A percentile compares a stretch with the other conserved stretches of the same genome.
These are phyloP conservation scores for Fusarium pseudoanthophilum DNA, from an alignment of 2,329 filamentous ascomycete species.

Conservation along the genomic window DNA sequence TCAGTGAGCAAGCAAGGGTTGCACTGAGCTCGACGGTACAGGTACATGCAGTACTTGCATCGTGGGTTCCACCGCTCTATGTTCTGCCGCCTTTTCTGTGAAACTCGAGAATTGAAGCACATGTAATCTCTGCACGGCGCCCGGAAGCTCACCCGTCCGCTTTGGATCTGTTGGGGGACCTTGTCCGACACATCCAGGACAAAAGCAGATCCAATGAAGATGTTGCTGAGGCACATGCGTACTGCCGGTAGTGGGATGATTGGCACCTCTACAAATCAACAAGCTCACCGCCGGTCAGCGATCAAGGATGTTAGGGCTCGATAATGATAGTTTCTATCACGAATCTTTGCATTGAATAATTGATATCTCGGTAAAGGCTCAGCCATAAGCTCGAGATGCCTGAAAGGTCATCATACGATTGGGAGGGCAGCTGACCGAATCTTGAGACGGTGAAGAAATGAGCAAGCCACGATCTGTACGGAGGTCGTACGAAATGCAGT, in stretches of 20 bases:
- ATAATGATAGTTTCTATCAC: not conserved
- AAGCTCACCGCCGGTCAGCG: constrained; percentile 40
- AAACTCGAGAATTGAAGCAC: constrained; percentile 18
- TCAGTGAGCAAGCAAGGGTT: constrained; percentile 1
- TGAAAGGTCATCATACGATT: constrained; percentile 40
- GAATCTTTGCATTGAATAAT: constrained; percentile 14
- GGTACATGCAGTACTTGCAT: constrained; percentile 24
- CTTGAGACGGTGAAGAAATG: constrained; percentile 39
- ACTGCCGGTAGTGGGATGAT: constrained; percentile 38
- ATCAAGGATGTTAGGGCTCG: constrained; percentile 19
- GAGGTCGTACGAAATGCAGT: constrained; percentile 38
- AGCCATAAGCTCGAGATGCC: constrained; percentile 6
- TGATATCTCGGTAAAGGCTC: constrained; percentile 10
- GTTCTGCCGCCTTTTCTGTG: constrained; percentile 11
- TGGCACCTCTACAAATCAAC: constrained; percentile 20
- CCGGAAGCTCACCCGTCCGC: constrained; percentile 25
- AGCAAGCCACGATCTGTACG: constrained; percentile 35
- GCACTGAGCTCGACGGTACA: constrained; percentile 1
- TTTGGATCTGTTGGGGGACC: constrained; percentile 13
- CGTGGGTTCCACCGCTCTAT: constrained; percentile 34
- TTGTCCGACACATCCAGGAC: constrained; percentile 17
- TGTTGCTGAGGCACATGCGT: constrained; percentile 23
- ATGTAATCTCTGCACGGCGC: constrained; percentile 20
- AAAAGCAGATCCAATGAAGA: constrained; percentile 29
- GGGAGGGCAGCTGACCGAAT: constrained; percentile 37